Base-by-base conservation (phyloP, 164 flowering plant genomes). In the Kingdonia uniflora region DNA sequence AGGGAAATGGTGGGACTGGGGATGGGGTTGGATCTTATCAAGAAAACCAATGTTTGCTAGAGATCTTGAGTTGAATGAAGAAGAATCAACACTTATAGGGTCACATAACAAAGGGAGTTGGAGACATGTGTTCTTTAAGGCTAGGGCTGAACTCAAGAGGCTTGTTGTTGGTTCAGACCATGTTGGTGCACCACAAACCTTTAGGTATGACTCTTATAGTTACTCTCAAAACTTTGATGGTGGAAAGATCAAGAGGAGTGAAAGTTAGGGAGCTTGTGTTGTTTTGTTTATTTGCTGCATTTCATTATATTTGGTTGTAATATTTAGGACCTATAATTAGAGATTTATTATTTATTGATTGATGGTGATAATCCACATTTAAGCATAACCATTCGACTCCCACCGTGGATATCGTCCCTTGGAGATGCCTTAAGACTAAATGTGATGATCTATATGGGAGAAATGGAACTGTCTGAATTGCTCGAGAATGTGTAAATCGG, bases 21-120 rank as follows among this genome's bases (percentile, higher is more conserved):
- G 85, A 5, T 80, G 78, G 80, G 63, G 63, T 44, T 87, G 97
- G 97, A 66, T 91, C 65, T 55, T 79, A 42, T 80, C 96, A 8
- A 62, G 75, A 17, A 90, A 81, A 52, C 85, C 90, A 14, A 41
- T 61, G 0, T 87, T 91, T 55, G 81, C 85, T 14, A 22, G 51
- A 51, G 97, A 91, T 78, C 86, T 91, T 35, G 97, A 91, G 68
- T 73, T 85, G 79, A 77, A 85, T 57, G 87, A 80, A 13, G 84
- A 81, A 13, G 95, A 80, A 51, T 58, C 67, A 2, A 66, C 63
- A 11, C 43, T 64, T 17, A 65, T 84, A 8, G 94, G 88, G 0
- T 68, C 46, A 49, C 71, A 74, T 25, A 65, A 39, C 72, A 83
- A 59, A 46, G 91, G 96, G 1, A 83, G 80, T 63, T 74, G 74